These are phyloP conservation scores for Zangia roseola DNA, from an alignment of 768 basidiomycete species.

Conservation along the genomic window DNA sequence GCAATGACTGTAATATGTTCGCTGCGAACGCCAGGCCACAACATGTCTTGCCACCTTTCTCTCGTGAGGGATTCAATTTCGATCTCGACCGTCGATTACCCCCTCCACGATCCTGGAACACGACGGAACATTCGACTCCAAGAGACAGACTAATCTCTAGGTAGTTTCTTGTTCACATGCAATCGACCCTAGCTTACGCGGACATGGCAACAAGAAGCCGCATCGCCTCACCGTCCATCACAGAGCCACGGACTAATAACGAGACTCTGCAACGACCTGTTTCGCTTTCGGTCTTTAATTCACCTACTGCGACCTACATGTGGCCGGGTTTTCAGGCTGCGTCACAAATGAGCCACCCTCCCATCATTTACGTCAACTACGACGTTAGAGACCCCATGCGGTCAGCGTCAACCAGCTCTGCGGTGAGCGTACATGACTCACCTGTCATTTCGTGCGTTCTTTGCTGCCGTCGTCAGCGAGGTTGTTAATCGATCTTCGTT, in stretches of 20 bases:
- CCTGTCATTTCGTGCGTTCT: conserved; percentile 31
- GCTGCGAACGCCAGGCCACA: conserved; percentile 31
- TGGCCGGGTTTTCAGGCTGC: conserved; percentile 48
- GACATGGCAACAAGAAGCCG: conserved; percentile 19
- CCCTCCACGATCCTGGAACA: conserved; percentile 31
- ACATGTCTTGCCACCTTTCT: conserved; percentile 34
- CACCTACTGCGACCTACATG: conserved; percentile 44
- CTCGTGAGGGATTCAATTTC: conserved; percentile 32
- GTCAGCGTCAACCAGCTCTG: conserved; percentile 31
- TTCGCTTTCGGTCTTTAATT: conserved; percentile 42
- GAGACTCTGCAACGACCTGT: conserved; percentile 33
- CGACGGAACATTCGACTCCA: conserved; percentile 17
- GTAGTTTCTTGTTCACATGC: conserved; percentile 17
- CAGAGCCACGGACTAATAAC: conserved; percentile 21
- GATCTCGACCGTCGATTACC: conserved; percentile 34
- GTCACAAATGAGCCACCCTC: conserved; percentile 41
- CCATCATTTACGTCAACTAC: conserved; percentile 39
- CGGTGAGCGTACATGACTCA: conserved; percentile 29
- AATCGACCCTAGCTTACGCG: conserved; percentile 17
- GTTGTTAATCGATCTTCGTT: conserved; percentile 14
- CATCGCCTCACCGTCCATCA: conserved; percentile 20
- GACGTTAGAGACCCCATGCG: conserved; percentile 33
- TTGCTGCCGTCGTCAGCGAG: conserved; percentile 12
- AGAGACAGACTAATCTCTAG: conserved; percentile 27
- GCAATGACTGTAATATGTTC: conserved; percentile 20